phyloP scores from a whole-genome alignment of 192 early-diverging fungal genomes.

The Pilaira anomala region DNA sequence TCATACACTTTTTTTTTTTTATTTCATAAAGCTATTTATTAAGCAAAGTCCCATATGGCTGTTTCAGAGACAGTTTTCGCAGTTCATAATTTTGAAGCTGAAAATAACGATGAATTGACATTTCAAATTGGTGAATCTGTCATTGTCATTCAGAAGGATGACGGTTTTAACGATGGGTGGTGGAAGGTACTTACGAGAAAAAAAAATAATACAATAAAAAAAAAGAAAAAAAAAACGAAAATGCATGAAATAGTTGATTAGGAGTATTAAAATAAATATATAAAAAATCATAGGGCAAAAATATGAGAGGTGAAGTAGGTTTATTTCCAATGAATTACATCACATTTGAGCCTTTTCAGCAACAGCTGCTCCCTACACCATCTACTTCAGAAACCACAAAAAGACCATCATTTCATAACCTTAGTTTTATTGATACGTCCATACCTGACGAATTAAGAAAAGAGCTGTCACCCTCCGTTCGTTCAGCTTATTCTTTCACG shows the following conservation, averaged over 20 bases:
- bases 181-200: conserved; percentile 54
- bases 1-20: not conserved
- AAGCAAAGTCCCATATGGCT: conserved; percentile 14
- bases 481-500: not conserved
- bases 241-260: not conserved
- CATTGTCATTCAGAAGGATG: conserved; percentile 69
- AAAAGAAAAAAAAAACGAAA: not conserved
- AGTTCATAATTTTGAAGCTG: conserved; percentile 55
- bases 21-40: not conserved
- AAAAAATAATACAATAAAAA: not conserved
- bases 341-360: conserved; percentile 28
- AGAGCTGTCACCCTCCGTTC: not conserved
- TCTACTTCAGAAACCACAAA: not conserved
- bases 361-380: not conserved
- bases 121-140: conserved; percentile 64
- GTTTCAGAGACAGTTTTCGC: conserved; percentile 51
- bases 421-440: not conserved
- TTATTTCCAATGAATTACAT: conserved; percentile 72
- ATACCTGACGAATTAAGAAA: not conserved
- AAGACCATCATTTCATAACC: not conserved
- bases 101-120: conserved; percentile 68
- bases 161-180: conserved; percentile 78
- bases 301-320: conserved; percentile 58
- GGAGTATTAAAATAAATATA: not conserved
- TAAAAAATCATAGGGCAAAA: conserved; percentile 53